These are phyloP conservation scores for Pelagophyceae sp. DNA, from an alignment of 352 stramenopile genomes.

Conservation along the genomic window DNA sequence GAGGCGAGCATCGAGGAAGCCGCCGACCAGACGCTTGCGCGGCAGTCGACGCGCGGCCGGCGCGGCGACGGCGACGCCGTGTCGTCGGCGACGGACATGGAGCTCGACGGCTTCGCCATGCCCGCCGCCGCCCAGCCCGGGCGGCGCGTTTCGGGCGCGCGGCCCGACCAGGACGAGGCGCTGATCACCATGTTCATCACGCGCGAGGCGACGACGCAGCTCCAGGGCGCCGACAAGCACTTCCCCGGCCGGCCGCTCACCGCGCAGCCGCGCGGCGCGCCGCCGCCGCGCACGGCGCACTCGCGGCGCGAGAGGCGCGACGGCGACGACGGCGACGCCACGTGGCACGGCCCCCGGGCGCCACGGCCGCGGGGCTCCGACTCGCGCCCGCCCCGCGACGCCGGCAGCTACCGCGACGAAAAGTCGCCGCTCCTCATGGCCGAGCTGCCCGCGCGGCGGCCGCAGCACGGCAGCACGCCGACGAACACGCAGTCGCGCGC, in stretches of 20 bases:
- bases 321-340: background rate
- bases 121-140: too few relatives aligned
- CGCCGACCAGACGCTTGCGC: slow-evolving; percentile 20
- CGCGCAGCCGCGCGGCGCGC: background rate
- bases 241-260: slow-evolving; percentile 9
- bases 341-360: background rate
- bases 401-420: background rate
- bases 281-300: background rate
- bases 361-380: background rate
- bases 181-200: background rate
- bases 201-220: background rate
- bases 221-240: slow-evolving; percentile 4
- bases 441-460: background rate
- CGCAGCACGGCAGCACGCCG: background rate
- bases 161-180: background rate
- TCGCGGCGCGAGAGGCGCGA: background rate
- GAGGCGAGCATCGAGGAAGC: slow-evolving; percentile 12
- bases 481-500: background rate
- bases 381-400: background rate
- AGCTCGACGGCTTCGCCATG: background rate
- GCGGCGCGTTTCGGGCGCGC: too few relatives aligned
- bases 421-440: background rate
- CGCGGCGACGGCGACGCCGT: slow-evolving; percentile 24
- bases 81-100: background rate
- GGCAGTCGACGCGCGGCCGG: slow-evolving; percentile 19